phyloP scores from a whole-genome alignment of 352 stramenopile species.

The Globisporangium abappressorium region DNA sequence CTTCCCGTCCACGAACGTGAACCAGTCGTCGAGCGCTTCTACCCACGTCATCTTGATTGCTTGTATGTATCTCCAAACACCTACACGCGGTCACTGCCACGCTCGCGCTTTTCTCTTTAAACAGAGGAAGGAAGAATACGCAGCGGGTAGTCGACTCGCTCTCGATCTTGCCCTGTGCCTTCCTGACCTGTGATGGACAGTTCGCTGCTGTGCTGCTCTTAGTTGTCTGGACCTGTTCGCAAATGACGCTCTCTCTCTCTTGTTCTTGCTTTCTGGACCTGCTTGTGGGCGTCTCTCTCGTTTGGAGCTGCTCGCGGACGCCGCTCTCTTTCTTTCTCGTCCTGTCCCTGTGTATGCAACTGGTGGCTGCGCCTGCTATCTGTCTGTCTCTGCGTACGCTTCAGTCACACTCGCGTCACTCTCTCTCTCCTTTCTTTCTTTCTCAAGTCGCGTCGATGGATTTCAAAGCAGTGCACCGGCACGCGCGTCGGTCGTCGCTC shows the following conservation, averaged over 20 bases:
- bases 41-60: slow-evolving; percentile 18
- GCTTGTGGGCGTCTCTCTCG: neutral
- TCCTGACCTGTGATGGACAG: neutral
- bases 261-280: neutral
- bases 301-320: neutral
- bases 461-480: neutral
- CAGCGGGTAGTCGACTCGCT: neutral
- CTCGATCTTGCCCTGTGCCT: neutral
- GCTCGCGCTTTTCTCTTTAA: too few relatives aligned
- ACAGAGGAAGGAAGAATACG: too few relatives aligned
- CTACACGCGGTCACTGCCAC: neutral
- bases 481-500: neutral
- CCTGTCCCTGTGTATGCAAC: neutral
- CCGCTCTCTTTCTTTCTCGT: neutral
- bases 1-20: slow-evolving; percentile 71
- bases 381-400: neutral
- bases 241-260: neutral
- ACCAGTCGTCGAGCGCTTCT: slow-evolving; percentile 50
- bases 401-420: neutral
- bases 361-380: neutral
- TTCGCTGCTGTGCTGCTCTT: neutral
- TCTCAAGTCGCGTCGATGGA: neutral
- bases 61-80: neutral
- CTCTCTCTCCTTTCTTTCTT: neutral
- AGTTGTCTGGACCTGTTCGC: neutral